A percentile compares a stretch with the other conserved stretches of the same genome.
These are phyloP conservation scores for Gyromitra esculenta DNA, from an alignment of 2,329 filamentous ascomycete genomes.

Conservation along the genomic window DNA sequence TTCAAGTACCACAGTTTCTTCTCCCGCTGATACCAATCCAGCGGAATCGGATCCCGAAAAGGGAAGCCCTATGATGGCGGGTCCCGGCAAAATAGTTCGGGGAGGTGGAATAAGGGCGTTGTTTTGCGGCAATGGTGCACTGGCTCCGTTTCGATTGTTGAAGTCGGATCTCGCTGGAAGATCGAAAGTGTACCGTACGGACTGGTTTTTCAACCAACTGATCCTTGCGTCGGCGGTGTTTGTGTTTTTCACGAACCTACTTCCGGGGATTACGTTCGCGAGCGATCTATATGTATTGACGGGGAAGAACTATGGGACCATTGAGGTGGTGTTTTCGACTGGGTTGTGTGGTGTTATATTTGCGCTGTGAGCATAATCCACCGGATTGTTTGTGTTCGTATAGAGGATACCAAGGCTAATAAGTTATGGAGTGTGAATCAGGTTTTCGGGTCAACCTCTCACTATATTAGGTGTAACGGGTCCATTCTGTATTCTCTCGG, in stretches of 20 bases:
- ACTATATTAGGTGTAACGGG: slow-evolving; percentile 74
- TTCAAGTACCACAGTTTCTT: slow-evolving; percentile 13
- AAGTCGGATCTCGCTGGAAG: slow-evolving; percentile 54
- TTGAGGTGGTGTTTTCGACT: slow-evolving; percentile 74
- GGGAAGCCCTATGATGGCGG: background rate
- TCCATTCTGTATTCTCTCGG: slow-evolving; percentile 73
- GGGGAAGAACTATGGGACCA: slow-evolving; percentile 72
- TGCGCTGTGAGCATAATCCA: slow-evolving; percentile 64
- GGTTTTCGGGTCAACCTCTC: slow-evolving; percentile 70
- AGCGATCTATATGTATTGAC: slow-evolving; percentile 72
- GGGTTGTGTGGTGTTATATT: slow-evolving; percentile 72
- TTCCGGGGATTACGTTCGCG: slow-evolving; percentile 74
- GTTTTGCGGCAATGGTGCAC: slow-evolving; percentile 32
- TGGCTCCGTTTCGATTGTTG: slow-evolving; percentile 56
- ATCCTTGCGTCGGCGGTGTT: slow-evolving; percentile 72
- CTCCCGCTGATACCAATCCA: background rate
- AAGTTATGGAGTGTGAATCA: slow-evolving; percentile 55
- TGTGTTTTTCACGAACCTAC: slow-evolving; percentile 73
- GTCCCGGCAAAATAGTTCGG: slow-evolving; percentile 24
- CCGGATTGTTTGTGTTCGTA: background rate
- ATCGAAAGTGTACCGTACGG: slow-evolving; percentile 54
- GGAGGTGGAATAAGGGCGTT: slow-evolving; percentile 24
- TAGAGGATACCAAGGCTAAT: slow-evolving; percentile 2
- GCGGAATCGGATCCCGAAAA: slow-evolving; percentile 40
- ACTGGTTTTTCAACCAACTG: slow-evolving; percentile 69